phyloP scores from a whole-genome alignment of 164 flowering plant genomes.

The Magnolia kwangsiensis region DNA sequence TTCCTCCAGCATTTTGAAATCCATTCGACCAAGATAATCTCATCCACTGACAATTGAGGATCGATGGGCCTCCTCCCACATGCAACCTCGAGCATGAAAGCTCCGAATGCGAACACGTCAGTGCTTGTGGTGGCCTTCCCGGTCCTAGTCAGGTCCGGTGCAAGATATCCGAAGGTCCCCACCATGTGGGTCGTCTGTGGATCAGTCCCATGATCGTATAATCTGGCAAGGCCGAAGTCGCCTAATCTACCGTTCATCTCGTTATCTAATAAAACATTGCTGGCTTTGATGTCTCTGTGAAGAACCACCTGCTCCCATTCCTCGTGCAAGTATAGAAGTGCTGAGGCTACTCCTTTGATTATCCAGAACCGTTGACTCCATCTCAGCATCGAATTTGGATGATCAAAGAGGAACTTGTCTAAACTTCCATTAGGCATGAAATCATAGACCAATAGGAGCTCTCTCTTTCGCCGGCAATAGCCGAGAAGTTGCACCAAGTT shows the following conservation, averaged over 20 bases:
- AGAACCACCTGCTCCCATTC: constrained; percentile 19
- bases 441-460: constrained; percentile 19
- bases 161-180: constrained; percentile 28
- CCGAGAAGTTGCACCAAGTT: constrained; percentile 18
- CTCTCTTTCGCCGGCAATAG: constrained; percentile 13
- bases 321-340: constrained; percentile 12
- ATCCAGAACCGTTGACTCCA: constrained; percentile 16
- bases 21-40: neutral
- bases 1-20: neutral
- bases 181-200: constrained; percentile 41
- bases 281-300: constrained; percentile 48
- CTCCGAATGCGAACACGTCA: constrained; percentile 34
- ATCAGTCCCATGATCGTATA: constrained; percentile 17
- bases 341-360: constrained; percentile 18
- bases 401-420: constrained; percentile 13
- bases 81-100: constrained; percentile 20
- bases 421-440: constrained; percentile 16
- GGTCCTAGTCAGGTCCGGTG: constrained; percentile 15
- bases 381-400: neutral
- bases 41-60: neutral
- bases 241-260: constrained; percentile 22
- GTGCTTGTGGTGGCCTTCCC: constrained; percentile 20
- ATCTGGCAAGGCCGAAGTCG: constrained; percentile 22
- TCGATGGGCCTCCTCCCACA: constrained; percentile 2
- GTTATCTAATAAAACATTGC: constrained; percentile 41